A percentile compares a stretch with the other conserved stretches of the same genome.
Conservation (phyloP, 441 rosid species). For the Codiaeum variegatum region DNA sequence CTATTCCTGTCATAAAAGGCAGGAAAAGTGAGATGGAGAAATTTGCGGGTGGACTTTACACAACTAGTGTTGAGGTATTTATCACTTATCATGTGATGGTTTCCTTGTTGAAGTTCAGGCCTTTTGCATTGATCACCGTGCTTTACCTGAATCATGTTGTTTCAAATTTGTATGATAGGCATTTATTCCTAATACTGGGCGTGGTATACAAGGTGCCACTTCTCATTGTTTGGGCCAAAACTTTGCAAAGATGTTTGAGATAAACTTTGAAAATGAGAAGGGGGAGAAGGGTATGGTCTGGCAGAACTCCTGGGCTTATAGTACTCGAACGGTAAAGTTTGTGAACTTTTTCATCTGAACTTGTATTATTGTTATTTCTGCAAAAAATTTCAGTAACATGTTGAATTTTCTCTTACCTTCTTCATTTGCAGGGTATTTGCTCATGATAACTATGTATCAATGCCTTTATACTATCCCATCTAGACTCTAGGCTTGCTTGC, state of each 20-base stretch:
- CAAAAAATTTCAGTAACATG: not conserved
- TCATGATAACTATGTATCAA: not conserved
- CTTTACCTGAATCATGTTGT: conserved; percentile 13
- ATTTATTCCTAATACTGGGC: conserved; percentile 94
- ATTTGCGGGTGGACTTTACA: conserved; percentile 98
- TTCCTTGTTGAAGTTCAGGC: conserved; percentile 1
- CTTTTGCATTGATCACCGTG: not conserved
- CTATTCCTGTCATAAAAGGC: conserved; percentile 90
- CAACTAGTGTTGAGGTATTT: conserved; percentile 91
- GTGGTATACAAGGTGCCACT: conserved; percentile 98
- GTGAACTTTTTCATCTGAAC: conserved; percentile 1
- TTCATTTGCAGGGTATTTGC: conserved; percentile 3
- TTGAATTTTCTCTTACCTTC: not conserved
- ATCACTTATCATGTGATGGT: not conserved
- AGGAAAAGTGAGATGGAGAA: conserved; percentile 95
- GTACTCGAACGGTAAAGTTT: conserved; percentile 68
- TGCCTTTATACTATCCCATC: not conserved
- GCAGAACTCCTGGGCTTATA: conserved; percentile 99
- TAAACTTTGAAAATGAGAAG: conserved; percentile 84
- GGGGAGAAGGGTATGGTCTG: conserved; percentile 89
- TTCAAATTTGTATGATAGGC: conserved; percentile 45
- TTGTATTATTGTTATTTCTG: not conserved
- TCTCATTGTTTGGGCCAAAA: conserved; percentile 96
- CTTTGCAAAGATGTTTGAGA: conserved; percentile 96
- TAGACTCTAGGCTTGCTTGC: not conserved